A percentile compares a stretch with the other conserved stretches of the same genome.
Evolutionary conservation across 768 basidiomycete species (phyloP).

Genomic region (Leccinellum albellum): DNA sequence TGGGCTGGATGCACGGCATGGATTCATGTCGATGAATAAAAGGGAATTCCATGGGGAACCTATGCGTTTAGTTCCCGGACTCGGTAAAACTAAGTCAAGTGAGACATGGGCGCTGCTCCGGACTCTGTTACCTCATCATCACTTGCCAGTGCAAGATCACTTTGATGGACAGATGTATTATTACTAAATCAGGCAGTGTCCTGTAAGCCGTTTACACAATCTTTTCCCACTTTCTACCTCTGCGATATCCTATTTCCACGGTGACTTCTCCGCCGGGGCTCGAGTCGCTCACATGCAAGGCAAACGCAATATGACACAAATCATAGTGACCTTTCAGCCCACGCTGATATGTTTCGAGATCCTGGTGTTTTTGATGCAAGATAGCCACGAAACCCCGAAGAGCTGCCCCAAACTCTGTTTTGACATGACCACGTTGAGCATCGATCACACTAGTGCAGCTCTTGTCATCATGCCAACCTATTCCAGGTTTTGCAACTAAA

Average conservation of each 20-base stretch:
- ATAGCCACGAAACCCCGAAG: not conserved
- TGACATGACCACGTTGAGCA: not conserved
- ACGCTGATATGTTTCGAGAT: not conserved
- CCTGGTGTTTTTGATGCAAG: not conserved
- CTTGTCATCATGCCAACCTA: not conserved
- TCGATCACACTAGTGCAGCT: not conserved
- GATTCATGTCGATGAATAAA: slow-evolving; percentile 22
- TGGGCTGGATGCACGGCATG: not conserved
- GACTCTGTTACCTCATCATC: slow-evolving; percentile 17
- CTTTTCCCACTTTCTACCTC: not conserved
- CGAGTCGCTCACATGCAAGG: not conserved
- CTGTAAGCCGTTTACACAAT: not conserved
- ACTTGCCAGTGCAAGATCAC: slow-evolving; percentile 13
- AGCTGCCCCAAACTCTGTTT: not conserved
- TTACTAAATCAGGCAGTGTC: not conserved
- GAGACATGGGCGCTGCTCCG: slow-evolving; percentile 11
- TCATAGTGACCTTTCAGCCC: not conserved
- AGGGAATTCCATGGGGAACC: not conserved
- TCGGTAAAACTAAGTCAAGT: not conserved
- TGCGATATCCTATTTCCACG: not conserved
- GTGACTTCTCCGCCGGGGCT: not conserved
- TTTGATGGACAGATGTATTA: not conserved
- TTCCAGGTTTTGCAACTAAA: not conserved
- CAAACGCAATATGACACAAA: not conserved
- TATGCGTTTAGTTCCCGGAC: slow-evolving; percentile 3